phyloP scores from a whole-genome alignment of 129 eudicot genomes.

The Silybum marianum region DNA sequence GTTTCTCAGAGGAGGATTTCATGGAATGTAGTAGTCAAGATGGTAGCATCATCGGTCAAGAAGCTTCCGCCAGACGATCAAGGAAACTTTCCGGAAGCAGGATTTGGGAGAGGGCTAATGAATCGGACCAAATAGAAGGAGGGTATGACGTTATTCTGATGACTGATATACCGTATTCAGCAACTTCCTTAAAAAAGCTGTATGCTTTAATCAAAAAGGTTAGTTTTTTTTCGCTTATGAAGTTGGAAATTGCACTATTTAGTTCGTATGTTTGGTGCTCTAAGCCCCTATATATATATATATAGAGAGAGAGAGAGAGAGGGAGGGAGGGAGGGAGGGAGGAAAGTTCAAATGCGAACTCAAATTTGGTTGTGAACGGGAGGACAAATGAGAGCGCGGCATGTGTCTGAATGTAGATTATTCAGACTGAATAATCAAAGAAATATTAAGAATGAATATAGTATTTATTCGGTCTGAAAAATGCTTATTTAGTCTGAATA shows the following conservation, averaged over 20 bases:
- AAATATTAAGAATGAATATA: too few relatives aligned
- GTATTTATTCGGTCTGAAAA: too few relatives aligned
- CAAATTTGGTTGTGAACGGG: too few relatives aligned
- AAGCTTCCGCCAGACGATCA: slow-evolving; percentile 57
- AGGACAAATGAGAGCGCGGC: too few relatives aligned
- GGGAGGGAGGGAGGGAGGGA: too few relatives aligned
- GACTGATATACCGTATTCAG: slow-evolving; percentile 69
- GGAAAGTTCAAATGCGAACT: too few relatives aligned
- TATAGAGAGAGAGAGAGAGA: too few relatives aligned
- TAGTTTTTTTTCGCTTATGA: slow-evolving; percentile 4
- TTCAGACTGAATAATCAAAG: too few relatives aligned
- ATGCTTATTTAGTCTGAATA: too few relatives aligned
- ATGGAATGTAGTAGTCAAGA: slow-evolving; percentile 78
- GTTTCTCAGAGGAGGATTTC: slow-evolving; percentile 80
- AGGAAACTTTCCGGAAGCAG: slow-evolving; percentile 72
- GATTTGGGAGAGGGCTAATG: slow-evolving; percentile 79
- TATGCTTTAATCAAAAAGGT: slow-evolving; percentile 71
- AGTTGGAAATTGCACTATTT: slow-evolving; percentile 2
- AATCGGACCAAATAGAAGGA: slow-evolving; percentile 48
- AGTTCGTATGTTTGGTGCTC: background rate
- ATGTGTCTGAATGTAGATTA: too few relatives aligned
- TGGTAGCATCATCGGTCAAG: slow-evolving; percentile 62
- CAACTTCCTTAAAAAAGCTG: slow-evolving; percentile 60
- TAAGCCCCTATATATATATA: too few relatives aligned
- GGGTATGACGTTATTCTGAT: slow-evolving; percentile 80